A percentile compares a stretch with the other conserved stretches of the same genome.
Evolutionary conservation across 2,329 filamentous ascomycete species (phyloP).

Genomic region (Stachybotrys chartarum): DNA sequence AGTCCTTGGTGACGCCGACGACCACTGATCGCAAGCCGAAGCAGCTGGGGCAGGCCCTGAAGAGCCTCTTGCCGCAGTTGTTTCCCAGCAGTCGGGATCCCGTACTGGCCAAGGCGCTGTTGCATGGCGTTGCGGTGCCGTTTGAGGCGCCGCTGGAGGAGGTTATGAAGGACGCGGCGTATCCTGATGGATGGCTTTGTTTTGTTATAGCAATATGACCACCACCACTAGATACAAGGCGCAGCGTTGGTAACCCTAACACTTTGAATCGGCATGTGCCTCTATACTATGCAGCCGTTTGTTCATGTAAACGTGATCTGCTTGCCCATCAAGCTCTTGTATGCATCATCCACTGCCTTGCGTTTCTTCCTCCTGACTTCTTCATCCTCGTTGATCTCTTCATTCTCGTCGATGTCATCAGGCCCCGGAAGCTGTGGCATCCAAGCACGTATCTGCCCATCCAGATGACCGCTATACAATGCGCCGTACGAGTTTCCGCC

Average conservation of each 20-base stretch:
- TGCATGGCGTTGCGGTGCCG: constrained; percentile 81
- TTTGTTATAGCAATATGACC: constrained; percentile 63
- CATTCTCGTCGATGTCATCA: constrained; percentile 41
- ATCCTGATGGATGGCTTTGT: constrained; percentile 89
- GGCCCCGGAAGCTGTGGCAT: constrained; percentile 49
- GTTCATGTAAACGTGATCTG: constrained; percentile 55
- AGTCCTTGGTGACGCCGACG: constrained; percentile 59
- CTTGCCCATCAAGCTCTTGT: constrained; percentile 65
- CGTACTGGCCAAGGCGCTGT: constrained; percentile 72
- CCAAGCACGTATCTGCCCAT: constrained; percentile 81
- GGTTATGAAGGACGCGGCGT: constrained; percentile 72
- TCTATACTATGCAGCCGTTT: background rate
- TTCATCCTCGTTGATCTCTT: constrained; percentile 33
- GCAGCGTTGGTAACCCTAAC: background rate
- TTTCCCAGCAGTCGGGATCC: constrained; percentile 84
- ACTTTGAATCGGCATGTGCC: background rate
- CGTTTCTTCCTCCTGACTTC: constrained; percentile 55
- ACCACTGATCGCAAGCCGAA: constrained; percentile 30
- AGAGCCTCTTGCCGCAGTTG: constrained; percentile 66
- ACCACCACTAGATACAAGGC: constrained; percentile 7
- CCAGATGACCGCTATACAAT: constrained; percentile 74
- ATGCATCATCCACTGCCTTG: constrained; percentile 73
- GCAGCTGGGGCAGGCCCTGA: constrained; percentile 68
- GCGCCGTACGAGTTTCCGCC: constrained; percentile 44
- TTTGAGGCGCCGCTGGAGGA: constrained; percentile 76